Evolutionary conservation across 495 filamentous ascomycete genomes (phyloP), one percentile per base, ranked within the genome.

Genomic region (Hyphodiscus hymeniophilus): DNA sequence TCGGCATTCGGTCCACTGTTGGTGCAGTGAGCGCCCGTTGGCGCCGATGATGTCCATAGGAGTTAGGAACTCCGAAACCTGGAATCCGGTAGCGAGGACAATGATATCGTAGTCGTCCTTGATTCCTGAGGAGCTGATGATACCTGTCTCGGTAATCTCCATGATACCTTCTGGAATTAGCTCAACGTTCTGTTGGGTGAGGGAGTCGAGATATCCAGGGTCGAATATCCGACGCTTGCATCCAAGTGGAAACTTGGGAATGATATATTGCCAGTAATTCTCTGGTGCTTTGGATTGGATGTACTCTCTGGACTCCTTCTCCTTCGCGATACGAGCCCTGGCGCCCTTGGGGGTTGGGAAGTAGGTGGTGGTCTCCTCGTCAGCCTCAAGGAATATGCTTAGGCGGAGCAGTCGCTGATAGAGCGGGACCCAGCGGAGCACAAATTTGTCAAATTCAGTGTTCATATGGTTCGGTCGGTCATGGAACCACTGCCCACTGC

Each of bases 211-310:
- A 28, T 52, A 52, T 16, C 51, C 54, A 5, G 56, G 58, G 50
- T 72, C 69, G 41, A 70, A 72, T 22, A 71, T 62, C 4, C 68
- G 55, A 8, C 69, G 51, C 56, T 72, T 72, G 56, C 69, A 72
- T 12, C 68, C 50, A 8, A 52, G 36, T 10, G 50, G 61, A 44
- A 66, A 73, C 10, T 66, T 57, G 7, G 69, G 69, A 16, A 69
- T 58, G 33, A 72, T 46, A 21, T 66, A n/a, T 23, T 63, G 48
- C 20, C 62, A 58, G 35, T 72, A 72, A 50, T 68, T 66, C 41
- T 60, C 45, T 16, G 69, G 69, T 6, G 66, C 57, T 28, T 47
- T 57, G 11, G 35, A 15, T 4, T 58, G 52, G 42, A 73, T 69
- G 36, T 71, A 71, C 8, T 43, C 24, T 44, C 55, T 62, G 8